Evolutionary conservation across 371 early-diverging fungal species (phyloP), one percentile per base, ranked within the genome.

Genomic region (Rhizopus microsporus): DNA sequence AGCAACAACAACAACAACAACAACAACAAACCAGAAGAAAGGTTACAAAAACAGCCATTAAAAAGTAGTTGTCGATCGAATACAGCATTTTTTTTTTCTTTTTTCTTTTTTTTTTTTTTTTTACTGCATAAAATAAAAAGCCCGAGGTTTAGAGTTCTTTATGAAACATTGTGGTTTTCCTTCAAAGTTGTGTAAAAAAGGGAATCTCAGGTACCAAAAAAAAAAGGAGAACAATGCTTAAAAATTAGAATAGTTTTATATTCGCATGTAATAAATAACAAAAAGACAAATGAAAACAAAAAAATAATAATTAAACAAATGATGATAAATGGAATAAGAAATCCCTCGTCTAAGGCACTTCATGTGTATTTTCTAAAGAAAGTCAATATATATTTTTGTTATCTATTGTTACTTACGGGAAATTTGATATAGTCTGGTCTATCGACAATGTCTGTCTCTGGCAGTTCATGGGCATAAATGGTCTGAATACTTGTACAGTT

Each of bases 401-500:
- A 0, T 23, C 23, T 23, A 23, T 23, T 23, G 32, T 9, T 31
- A 48, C 32, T 48, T 33, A 48, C 49, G 32, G 32, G 49, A 2
- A 43, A n/a, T 15, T 7, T 17, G 7, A 43, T 17, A 43, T 43
- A 43, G n/a, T 43, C 32, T 48, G 32, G 33, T 48, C 29, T 48
- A 9, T 9, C 5, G 9, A 23, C 33, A 48, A 13, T 13, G n/a
- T 45, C 23, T 42, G 15, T 5, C 29, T 34, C 32, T 7, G 56
- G 45, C 12, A 40, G 15, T 30, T 39, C 42, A 30, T 23, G 2
- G 10, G 50, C 16, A 39, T 16, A 48, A 23, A 38, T 32, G 10
- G 47, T 16, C 30, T 29, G 46, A 56, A 45, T 7, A 9, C 17
- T 46, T n/a, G 35, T 33, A 23, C 29, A 59, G 16, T 43, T 6